Percentiles rank a stretch among this genome's conserved stretches.
Conservation (phyloP, 805 yeast species). For the Tetrapisispora namnaoensis region DNA sequence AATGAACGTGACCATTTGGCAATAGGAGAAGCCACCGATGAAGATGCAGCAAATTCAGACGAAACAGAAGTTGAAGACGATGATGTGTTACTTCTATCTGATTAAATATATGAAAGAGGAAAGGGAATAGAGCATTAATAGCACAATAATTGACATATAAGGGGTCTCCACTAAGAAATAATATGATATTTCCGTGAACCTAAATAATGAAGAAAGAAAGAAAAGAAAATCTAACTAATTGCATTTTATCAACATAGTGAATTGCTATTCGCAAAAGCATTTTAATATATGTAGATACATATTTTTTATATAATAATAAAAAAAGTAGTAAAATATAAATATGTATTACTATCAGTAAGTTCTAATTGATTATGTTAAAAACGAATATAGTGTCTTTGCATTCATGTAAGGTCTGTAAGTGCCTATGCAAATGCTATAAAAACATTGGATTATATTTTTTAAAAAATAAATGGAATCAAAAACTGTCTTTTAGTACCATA, state of each 20-base stretch:
- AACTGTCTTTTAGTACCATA: constrained; percentile 77
- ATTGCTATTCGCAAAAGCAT: not conserved
- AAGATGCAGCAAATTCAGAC: constrained; percentile 15
- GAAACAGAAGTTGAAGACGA: constrained; percentile 15
- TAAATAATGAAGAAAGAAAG: not conserved
- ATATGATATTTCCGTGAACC: too few relatives aligned
- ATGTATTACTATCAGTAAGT: not conserved
- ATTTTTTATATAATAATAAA: not conserved
- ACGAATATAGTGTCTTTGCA: too few relatives aligned
- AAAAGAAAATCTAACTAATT: not conserved
- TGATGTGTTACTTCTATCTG: constrained; percentile 21
- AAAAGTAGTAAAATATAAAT: not conserved
- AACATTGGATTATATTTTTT: constrained; percentile 5
- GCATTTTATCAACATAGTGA: not conserved
- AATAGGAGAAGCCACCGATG: constrained; percentile 20
- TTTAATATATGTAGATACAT: not conserved
- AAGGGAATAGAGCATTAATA: not conserved
- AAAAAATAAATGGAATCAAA: constrained; percentile 65
- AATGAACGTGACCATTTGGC: constrained; percentile 14
- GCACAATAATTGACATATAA: too few relatives aligned
- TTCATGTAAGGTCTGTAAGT: too few relatives aligned
- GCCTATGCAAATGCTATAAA: too few relatives aligned
- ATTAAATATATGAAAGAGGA: constrained; percentile 2
- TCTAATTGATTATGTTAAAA: not conserved
- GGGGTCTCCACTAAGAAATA: too few relatives aligned